Evolutionary conservation across 305 asterid species (phyloP).

Genomic region (Fraxinus ornus): DNA sequence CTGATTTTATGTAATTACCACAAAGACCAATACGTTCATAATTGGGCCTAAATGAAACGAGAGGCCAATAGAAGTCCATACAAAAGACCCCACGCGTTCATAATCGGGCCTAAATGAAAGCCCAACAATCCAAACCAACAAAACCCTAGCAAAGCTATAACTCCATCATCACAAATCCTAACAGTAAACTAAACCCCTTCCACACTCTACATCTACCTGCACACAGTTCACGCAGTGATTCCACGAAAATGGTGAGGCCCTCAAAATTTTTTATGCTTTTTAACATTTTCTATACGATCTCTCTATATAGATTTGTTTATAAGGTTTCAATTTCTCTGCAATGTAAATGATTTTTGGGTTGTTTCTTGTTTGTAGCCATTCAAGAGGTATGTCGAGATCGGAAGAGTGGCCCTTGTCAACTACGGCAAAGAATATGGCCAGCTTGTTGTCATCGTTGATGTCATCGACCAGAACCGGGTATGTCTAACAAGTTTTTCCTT

Average conservation of each 20-base stretch:
- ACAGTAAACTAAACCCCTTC: not conserved
- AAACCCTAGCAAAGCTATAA: slow-evolving; percentile 11
- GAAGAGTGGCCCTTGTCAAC: slow-evolving; percentile 74
- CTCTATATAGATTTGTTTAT: not conserved
- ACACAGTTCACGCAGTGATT: not conserved
- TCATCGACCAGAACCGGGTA: slow-evolving; percentile 76
- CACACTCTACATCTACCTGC: not conserved
- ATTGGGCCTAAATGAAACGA: no score
- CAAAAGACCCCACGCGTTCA: no score
- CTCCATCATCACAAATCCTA: not conserved
- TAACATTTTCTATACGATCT: not conserved
- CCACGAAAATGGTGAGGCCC: slow-evolving; percentile 14
- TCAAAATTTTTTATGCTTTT: not conserved
- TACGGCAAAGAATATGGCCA: slow-evolving; percentile 74
- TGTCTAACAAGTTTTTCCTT: not conserved
- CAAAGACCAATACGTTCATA: no score
- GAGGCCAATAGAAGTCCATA: no score
- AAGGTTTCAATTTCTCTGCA: not conserved
- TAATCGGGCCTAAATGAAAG: not conserved
- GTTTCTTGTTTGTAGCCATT: slow-evolving; percentile 49
- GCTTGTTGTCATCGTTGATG: slow-evolving; percentile 80
- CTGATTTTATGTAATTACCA: no score
- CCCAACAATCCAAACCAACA: not conserved
- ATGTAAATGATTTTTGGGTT: not conserved
- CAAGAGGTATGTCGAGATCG: slow-evolving; percentile 86